Conservation (phyloP, 2,329 filamentous ascomycete genomes). For the Xylaria sp. region DNA sequence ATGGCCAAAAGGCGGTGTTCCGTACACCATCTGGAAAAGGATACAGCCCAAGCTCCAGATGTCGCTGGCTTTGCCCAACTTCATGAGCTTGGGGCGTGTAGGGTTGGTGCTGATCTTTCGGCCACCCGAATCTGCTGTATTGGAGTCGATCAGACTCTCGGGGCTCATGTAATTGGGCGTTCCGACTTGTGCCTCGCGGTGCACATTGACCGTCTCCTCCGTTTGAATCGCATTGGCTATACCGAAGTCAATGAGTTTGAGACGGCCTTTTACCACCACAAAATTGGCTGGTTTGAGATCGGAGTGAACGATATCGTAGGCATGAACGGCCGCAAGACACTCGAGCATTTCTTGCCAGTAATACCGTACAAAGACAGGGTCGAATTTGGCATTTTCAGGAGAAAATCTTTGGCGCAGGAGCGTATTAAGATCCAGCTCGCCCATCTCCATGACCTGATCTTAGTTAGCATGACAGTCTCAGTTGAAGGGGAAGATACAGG, state of each 20-base stretch:
- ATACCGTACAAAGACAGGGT: slow-evolving; percentile 91
- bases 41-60: slow-evolving; percentile 98
- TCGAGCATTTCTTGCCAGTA: slow-evolving; percentile 99
- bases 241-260: slow-evolving; percentile 98
- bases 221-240: slow-evolving; percentile 97
- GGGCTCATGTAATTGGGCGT: slow-evolving; percentile 99
- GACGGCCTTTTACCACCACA: slow-evolving; percentile 85
- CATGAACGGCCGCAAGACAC: slow-evolving; percentile 89
- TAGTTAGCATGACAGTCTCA: slow-evolving; percentile 37
- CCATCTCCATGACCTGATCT: slow-evolving; percentile 90
- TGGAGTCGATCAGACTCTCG: slow-evolving; percentile 90
- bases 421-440: slow-evolving; percentile 91
- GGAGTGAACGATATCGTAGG: slow-evolving; percentile 92
- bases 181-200: slow-evolving; percentile 93
- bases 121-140: slow-evolving; percentile 60
- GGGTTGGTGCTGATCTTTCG: slow-evolving; percentile 52
- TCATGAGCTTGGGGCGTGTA: slow-evolving; percentile 79
- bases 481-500: not conserved
- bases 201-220: slow-evolving; percentile 96
- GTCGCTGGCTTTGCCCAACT: slow-evolving; percentile 94
- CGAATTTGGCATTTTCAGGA: slow-evolving; percentile 78
- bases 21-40: slow-evolving; percentile 97
- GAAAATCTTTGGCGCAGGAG: slow-evolving; percentile 80
- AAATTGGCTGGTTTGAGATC: slow-evolving; percentile 98
- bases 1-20: slow-evolving; percentile 93